phyloP scores from a whole-genome alignment of 768 basidiomycete species.

The Lactarius deliciosus region DNA sequence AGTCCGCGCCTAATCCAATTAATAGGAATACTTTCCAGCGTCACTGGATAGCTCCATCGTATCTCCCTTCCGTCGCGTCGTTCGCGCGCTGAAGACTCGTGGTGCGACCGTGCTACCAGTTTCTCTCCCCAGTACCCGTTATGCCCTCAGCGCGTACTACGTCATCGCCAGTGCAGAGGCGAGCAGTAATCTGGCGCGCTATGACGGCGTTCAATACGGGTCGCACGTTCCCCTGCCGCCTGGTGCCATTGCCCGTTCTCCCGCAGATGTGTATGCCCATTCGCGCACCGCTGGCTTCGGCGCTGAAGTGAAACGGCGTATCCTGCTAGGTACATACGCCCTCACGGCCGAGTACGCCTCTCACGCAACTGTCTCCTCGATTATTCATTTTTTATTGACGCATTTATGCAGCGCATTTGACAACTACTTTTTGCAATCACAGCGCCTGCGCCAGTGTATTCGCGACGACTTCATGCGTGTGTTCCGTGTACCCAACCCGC shows the following conservation, averaged over 20 bases:
- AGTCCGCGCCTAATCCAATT: not conserved
- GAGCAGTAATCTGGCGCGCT: constrained; percentile 86
- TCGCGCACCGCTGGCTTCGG: constrained; percentile 77
- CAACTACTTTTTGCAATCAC: constrained; percentile 95
- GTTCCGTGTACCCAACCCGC: constrained; percentile 59
- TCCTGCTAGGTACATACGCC: constrained; percentile 88
- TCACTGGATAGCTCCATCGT: constrained; percentile 54
- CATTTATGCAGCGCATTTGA: constrained; percentile 74
- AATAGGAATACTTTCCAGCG: constrained; percentile 75
- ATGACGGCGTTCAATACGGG: constrained; percentile 85
- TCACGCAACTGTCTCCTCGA: not conserved
- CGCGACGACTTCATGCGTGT: constrained; percentile 69
- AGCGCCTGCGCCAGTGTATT: constrained; percentile 70
- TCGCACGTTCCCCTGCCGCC: constrained; percentile 46
- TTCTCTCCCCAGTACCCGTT: constrained; percentile 63
- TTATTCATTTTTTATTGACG: not conserved
- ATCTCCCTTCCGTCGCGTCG: constrained; percentile 45
- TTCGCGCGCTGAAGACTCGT: constrained; percentile 43
- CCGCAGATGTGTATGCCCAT: constrained; percentile 59
- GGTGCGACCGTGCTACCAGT: constrained; percentile 75
- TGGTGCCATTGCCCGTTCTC: constrained; percentile 47
- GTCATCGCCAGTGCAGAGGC: constrained; percentile 95
- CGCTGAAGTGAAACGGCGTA: constrained; percentile 78
- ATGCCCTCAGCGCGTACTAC: constrained; percentile 91
- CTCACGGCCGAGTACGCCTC: constrained; percentile 82